Evolutionary conservation across 306 rosid genomes (phyloP), one percentile per base, ranked within the genome.

Genomic region (Astragalus membranaceus): DNA sequence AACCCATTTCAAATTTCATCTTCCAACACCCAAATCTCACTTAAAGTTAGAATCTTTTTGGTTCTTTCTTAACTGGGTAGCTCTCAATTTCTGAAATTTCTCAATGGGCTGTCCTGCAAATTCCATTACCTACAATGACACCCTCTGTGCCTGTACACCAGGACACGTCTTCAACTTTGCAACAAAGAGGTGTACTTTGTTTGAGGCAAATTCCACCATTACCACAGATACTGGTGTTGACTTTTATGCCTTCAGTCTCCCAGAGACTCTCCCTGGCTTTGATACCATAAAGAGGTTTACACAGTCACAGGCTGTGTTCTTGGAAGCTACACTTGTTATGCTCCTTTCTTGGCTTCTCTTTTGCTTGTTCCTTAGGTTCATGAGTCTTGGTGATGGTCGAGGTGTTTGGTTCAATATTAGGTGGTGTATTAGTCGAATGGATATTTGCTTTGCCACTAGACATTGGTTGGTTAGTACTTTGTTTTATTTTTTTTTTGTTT

Each of bases 281-380:
- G 95, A 91, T 59, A 61, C 89, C 52, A 83, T 95, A 44, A 91
- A 77, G 87, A 95, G 87, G 87, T 84, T 95, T 68, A 89, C 99
- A 9, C 95, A 91, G 80, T 95, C 97, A 14, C 99, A 95, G 81
- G 96, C 99, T 44, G 89, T 91, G 77, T 95, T 95, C 85, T 84
- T 95, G 81, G 91, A 95, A 69, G 95, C 91, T 56, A 95, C 97
- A 46, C 77, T 95, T 10, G 72, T 89, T 47, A 29, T 91, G 86
- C 81, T 91, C 6, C 80, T 91, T 10, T 87, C 95, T 17, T 95
- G 99, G 99, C 91, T 95, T 44, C 1, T 33, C 2, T 80, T 89
- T 52, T 91, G 99, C 76, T 54, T 78, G 4, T 85, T 82, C 55
- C 72, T 95, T 61, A 89, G 99, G 85, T 85, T 83, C 47, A 83